phyloP scores from a whole-genome alignment of 73 alveolate genomes.

The Stentor coeruleus region DNA sequence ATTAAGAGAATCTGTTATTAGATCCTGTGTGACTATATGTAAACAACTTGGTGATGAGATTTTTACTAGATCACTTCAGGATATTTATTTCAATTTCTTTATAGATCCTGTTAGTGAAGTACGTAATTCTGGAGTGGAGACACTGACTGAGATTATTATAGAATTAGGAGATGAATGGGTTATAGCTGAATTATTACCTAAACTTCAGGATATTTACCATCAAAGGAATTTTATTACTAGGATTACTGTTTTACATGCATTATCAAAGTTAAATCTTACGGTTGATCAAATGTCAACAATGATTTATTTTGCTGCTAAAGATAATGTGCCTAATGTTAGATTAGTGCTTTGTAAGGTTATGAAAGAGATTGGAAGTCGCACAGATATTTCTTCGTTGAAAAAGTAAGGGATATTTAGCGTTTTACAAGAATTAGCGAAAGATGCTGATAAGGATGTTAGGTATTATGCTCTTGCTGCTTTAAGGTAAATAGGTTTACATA shows the following conservation, averaged over 20 bases:
- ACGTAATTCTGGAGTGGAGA: not conserved
- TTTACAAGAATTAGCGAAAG: no score
- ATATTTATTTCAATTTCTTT: not conserved
- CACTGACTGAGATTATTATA: not conserved
- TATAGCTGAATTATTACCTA: not conserved
- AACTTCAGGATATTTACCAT: not conserved
- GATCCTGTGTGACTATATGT: not conserved
- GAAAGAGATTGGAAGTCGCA: not conserved
- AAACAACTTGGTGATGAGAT: constrained; percentile 8
- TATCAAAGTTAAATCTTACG: not conserved
- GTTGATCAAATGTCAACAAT: no score
- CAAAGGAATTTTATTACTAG: not conserved
- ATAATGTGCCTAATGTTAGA: constrained; percentile 1
- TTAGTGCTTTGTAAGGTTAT: not conserved
- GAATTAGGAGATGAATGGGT: not conserved
- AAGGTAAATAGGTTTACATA: no score
- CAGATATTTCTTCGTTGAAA: no score
- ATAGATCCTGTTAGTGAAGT: not conserved
- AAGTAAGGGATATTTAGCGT: no score
- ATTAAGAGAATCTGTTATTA: not conserved
- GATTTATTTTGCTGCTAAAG: constrained; percentile 28
- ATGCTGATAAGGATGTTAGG: no score
- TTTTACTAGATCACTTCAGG: not conserved
- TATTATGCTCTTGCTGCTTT: no score
- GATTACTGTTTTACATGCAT: not conserved